phyloP scores from a whole-genome alignment of 148 eudicot genomes.

The Vaccinium macrocarpon region DNA sequence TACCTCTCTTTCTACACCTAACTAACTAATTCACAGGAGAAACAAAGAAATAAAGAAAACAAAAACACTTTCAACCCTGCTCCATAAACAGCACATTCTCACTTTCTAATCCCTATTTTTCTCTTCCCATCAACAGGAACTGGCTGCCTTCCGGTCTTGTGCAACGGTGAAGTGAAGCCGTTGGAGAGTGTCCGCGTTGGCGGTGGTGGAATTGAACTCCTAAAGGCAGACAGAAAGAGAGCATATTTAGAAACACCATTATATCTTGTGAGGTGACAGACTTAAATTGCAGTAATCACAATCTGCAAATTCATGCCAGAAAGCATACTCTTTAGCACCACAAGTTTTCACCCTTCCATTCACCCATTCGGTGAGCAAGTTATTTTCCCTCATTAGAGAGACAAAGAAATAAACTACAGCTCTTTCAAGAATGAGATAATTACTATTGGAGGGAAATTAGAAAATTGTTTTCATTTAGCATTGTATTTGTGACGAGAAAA shows the following conservation, averaged over 20 bases:
- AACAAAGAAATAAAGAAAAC: neutral
- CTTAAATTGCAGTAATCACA: neutral
- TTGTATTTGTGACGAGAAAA: neutral
- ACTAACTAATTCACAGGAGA: slow-evolving; percentile 18
- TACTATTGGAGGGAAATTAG: neutral
- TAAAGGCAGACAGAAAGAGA: slow-evolving; percentile 13
- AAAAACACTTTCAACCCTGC: slow-evolving; percentile 13
- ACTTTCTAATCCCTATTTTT: slow-evolving; percentile 49
- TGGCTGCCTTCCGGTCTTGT: slow-evolving; percentile 39
- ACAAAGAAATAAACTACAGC: neutral
- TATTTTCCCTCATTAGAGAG: neutral
- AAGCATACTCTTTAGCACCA: neutral
- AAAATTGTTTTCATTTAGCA: neutral
- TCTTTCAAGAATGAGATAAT: neutral
- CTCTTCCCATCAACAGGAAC: slow-evolving; percentile 38
- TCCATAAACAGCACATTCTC: slow-evolving; percentile 15
- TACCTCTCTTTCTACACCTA: slow-evolving; percentile 9
- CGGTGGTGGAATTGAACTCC: slow-evolving; percentile 73
- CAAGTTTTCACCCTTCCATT: neutral
- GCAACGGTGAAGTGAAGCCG: slow-evolving; percentile 36
- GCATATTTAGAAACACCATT: neutral
- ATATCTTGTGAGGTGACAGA: neutral
- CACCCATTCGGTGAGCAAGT: neutral
- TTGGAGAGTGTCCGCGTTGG: slow-evolving; percentile 45
- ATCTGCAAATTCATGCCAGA: neutral